Base-by-base conservation (phyloP, 768 basidiomycete species). In the Xerocomus potaroensis region DNA sequence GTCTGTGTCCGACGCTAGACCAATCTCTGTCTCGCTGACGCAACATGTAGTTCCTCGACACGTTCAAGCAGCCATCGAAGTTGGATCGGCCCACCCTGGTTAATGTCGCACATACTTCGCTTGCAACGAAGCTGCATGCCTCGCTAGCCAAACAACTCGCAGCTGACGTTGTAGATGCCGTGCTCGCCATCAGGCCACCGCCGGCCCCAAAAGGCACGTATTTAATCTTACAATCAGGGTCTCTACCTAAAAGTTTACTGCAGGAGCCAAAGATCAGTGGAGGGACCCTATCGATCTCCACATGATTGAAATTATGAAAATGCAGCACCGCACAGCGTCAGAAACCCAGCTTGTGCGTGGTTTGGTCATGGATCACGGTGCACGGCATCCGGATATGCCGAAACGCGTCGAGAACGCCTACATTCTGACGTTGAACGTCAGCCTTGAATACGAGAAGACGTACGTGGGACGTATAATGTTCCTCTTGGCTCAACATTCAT, bases 301-400 rank as follows among this genome's bases (percentile, higher is more conserved):
- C 71, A 99, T 99, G 96, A 74, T 99, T 42, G 96, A 99, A 71
- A 84, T 98, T 52, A 98, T 98, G 96, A 98, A 98, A 74, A 99
- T 99, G 96, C 95, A 96, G 68, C 96, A 99, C 72, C 87, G 94
- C 59, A 94, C 87, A 34, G 92, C 96, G 52, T 92, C 91, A 19
- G 96, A 99, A 68, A 99, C 96, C 24, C 89, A 96, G 64, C 81
- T 99, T 31, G 75, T 99, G 59, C 87, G 90, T 57, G 96, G 96
- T 29, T 77, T 99, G 48, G 96, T 99, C 36, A 77, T 99, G 58
- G 96, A 99, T 71, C 95, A 98, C 64, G 95, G 96, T 55, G 91
- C 90, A 46, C 75, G 96, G 55, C 96, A 99, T 71, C 95, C 96
- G 10, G 96, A 98, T 69, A 98, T 98, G 96, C 94, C 96, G 30